Base-by-base conservation (phyloP, 257 asterid species). In the Datura wrightii region DNA sequence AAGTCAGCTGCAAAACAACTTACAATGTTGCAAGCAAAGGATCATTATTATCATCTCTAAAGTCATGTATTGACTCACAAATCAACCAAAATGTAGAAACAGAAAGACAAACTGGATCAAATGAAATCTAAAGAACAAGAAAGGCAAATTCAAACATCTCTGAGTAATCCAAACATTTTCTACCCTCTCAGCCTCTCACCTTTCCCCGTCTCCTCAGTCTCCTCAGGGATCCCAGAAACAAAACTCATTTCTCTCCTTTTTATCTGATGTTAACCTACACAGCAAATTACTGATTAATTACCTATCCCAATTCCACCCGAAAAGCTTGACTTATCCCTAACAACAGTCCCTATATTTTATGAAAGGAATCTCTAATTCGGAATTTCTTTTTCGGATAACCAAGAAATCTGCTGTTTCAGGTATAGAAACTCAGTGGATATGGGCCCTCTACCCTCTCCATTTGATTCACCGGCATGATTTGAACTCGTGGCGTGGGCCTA, bases 1-100 rank as follows among this genome's bases (percentile, higher is more conserved):
- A 13, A 48, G 46, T 76, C 79, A 76, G 31, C 59, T 76, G 60
- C 46, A 76, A 70, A 50, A 50, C 10, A 14, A 76, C 81, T 76
- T 76, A 19, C 80, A 24, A 48, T 13, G 80, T 74, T 48, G 60
- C 41, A 74, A 46, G 60, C 60, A 50, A 76, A 2, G 60, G 44
- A 48, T 48, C 81, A 76, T 5, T 42, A 50, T 48, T 76, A 76
- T 50, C 62, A 76, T 76, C 81, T 50, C 62, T 76, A 24, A 76
- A 11, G 59, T 48, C 81, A 31, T 76, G 44, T 48, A 50, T 24
- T 1, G 44, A n/a, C 36, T 76, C 44, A 50, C 62, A 52, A 19
- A 52, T 48, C 81, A 76, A 50, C 19, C 81, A 76, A 76, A 46
- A 0, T 76, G 48, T 76, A 24, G 13, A 50, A 46, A 74, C 42